A percentile compares a stretch with the other conserved stretches of the same genome.
Conservation (phyloP, 2,329 filamentous ascomycete species). For the Fusarium poae region DNA sequence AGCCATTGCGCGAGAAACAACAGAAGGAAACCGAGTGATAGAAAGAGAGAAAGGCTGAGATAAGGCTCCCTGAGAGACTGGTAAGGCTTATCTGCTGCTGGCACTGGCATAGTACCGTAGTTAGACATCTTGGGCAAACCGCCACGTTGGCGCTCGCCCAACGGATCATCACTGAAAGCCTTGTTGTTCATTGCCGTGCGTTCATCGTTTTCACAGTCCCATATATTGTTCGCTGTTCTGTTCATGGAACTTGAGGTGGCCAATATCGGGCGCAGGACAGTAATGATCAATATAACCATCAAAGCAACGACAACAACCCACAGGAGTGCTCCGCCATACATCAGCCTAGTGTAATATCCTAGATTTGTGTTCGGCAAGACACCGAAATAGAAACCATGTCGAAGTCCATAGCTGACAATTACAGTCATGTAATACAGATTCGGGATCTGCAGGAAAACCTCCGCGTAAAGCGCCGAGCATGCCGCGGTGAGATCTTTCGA, state of each 20-base stretch:
- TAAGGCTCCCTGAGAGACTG: not conserved
- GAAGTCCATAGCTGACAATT: not conserved
- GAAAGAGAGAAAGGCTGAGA: not conserved
- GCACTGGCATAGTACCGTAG: not conserved
- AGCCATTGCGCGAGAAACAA: slow-evolving; percentile 31
- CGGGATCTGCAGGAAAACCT: slow-evolving; percentile 3
- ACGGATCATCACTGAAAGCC: too few species aligned
- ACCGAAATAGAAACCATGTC: slow-evolving; percentile 11
- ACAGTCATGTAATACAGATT: slow-evolving; percentile 19
- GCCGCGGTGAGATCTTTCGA: not conserved
- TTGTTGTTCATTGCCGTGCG: too few species aligned
- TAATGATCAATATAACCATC: not conserved
- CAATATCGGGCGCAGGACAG: not conserved
- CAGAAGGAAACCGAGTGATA: not conserved
- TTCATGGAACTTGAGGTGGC: accelerated
- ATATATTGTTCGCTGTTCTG: too few species aligned
- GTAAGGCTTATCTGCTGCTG: too few species aligned
- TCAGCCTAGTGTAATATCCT: not conserved
- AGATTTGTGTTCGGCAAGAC: not conserved
- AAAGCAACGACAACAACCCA: slow-evolving; percentile 4
- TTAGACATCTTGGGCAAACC: too few species aligned
- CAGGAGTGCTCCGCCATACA: not conserved
- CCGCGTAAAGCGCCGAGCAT: slow-evolving; percentile 8
- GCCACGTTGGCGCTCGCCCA: too few species aligned
- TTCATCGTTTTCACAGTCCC: accelerated